Base-by-base conservation (phyloP, 768 basidiomycete species). In the Boletus sp. region DNA sequence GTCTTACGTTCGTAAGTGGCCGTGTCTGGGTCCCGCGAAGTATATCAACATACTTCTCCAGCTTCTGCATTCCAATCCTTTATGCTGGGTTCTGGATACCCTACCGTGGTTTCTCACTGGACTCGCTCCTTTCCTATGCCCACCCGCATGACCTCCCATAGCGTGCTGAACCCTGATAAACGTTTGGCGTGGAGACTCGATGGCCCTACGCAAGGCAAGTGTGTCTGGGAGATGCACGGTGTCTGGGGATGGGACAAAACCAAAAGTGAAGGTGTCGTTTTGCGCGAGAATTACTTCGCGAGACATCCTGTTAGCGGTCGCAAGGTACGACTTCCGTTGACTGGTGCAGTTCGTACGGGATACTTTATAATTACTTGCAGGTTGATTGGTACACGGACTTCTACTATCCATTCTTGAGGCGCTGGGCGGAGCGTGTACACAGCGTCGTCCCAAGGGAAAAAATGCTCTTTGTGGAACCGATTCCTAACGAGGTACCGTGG, bases 221-320 rank as follows among this genome's bases (percentile, higher is more conserved):
- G 94, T 64, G 60, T 94, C 4, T 96, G 94, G 94, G 87, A 90
- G 63, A 80, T 86, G 74, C 93, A 98, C 59, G 91, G 90, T 17
- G 90, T 98, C 5, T 99, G 97, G 96, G 83, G 84, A 0, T 98
- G 88, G 86, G 88, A 92, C 63, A 72, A 69, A 6, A 73, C 72
- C 29, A 86, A 84, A 61, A 70, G 84, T 14, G 77, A 82, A 56
- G 85, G 84, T 0, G 84, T 95, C 2, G 84, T 90, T 4, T 70
- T 98, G 50, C 78, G 89, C 45, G 90, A 93, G 66, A 88, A 79
- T 58, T 98, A 97, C 66, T 99, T 99, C 63, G 69, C 74, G 13
- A 82, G 82, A 51, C 75, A 93, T 65, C 89, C 91, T 2, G 61
- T 64, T 52, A 85, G 79, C 9, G 85, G 81, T 7, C 74, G 77